phyloP scores from a whole-genome alignment of 164 flowering plant genomes.

The Saururus chinensis region DNA sequence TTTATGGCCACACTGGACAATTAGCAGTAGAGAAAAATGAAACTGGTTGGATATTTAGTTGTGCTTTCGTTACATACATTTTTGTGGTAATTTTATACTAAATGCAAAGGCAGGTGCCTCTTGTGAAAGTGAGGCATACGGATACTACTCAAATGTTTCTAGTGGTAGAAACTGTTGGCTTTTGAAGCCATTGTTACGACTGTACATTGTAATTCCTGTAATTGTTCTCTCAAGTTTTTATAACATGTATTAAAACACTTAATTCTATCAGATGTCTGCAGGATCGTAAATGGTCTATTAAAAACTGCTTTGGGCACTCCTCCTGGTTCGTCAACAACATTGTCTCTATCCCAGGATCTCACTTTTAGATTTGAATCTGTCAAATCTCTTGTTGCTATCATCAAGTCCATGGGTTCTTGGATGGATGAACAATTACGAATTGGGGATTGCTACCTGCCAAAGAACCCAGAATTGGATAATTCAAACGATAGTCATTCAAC shows the following conservation, averaged over 20 bases:
- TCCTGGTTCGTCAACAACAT: slow-evolving; percentile 76
- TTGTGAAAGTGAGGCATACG: too few species aligned
- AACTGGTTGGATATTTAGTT: too few species aligned
- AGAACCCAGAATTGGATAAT: slow-evolving; percentile 38
- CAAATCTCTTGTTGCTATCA: slow-evolving; percentile 76
- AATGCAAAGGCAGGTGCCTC: too few species aligned
- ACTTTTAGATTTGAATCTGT: slow-evolving; percentile 90
- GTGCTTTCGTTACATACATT: too few species aligned
- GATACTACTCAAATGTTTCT: too few species aligned
- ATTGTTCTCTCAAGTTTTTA: neutral
- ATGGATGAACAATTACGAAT: slow-evolving; percentile 86
- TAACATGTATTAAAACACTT: slow-evolving; percentile 55
- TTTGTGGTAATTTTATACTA: too few species aligned
- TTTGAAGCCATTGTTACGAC: too few species aligned
- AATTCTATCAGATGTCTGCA: slow-evolving; percentile 93
- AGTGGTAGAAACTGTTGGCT: too few species aligned
- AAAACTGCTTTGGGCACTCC: slow-evolving; percentile 99
- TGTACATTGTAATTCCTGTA: too few species aligned
- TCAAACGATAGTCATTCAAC: slow-evolving; percentile 35
- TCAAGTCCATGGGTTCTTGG: slow-evolving; percentile 90
- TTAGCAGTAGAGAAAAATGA: too few species aligned
- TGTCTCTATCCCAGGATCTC: slow-evolving; percentile 82
- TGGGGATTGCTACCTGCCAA: slow-evolving; percentile 36
- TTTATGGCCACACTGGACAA: too few species aligned
- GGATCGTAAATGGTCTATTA: slow-evolving; percentile 95